phyloP scores from a whole-genome alignment of 2,329 filamentous ascomycete genomes.

The Microascus cirrosus region DNA sequence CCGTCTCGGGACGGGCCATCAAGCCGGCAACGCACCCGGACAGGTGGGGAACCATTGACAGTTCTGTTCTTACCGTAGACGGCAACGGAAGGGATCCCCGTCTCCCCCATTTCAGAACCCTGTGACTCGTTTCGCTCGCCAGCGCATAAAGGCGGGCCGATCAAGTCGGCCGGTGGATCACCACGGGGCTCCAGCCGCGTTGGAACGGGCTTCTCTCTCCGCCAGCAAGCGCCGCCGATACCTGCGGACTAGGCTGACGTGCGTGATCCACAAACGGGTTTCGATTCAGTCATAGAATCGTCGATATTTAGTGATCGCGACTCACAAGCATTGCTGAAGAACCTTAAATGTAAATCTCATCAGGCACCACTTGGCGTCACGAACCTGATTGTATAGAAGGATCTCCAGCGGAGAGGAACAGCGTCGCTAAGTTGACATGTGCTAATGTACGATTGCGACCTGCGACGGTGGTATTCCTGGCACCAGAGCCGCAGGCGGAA shows the following conservation, averaged over 20 bases:
- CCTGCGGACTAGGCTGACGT: not conserved
- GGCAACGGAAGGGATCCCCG: no score
- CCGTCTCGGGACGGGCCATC: not conserved
- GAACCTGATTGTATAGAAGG: no score
- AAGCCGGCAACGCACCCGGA: no score
- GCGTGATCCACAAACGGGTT: no score
- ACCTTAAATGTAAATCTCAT: no score
- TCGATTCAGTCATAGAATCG: no score
- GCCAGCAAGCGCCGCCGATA: not conserved
- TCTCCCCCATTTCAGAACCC: not conserved
- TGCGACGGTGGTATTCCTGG: not conserved
- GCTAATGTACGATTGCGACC: not conserved
- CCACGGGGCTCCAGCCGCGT: not conserved
- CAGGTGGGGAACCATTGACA: not conserved
- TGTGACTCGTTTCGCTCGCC: not conserved
- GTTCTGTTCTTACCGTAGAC: not conserved
- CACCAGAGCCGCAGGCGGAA: not conserved
- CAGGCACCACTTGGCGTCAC: no score
- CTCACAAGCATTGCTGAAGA: no score
- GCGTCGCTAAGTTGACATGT: not conserved
- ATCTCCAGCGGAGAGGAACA: no score
- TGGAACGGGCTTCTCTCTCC: not conserved
- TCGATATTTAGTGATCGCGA: no score
- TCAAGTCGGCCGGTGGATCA: constrained; percentile 1
- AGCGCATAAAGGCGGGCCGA: not conserved